phyloP scores from a whole-genome alignment of 2,329 filamentous ascomycete genomes.

The Camillea tinctor region DNA sequence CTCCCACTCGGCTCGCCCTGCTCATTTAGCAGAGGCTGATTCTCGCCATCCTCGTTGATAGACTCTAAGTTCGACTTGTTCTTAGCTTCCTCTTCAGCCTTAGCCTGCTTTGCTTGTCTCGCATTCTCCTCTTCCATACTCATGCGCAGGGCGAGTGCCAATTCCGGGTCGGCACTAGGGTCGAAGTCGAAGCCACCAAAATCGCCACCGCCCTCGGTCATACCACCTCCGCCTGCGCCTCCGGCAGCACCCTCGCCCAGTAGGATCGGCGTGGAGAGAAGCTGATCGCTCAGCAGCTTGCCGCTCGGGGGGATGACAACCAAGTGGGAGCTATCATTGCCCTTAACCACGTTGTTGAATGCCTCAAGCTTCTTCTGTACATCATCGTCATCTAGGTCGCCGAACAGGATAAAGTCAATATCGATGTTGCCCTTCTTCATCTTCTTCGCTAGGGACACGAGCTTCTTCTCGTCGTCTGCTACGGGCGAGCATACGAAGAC shows the following conservation, averaged over 20 bases:
- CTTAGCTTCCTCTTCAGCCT: slow-evolving; percentile 69
- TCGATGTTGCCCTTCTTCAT: slow-evolving; percentile 98
- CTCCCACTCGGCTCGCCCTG: slow-evolving; percentile 65
- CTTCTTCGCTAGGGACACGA: slow-evolving; percentile 89
- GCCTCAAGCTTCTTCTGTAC: slow-evolving; percentile 88
- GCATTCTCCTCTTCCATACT: slow-evolving; percentile 98
- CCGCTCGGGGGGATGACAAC: slow-evolving; percentile 88
- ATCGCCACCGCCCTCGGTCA: slow-evolving; percentile 60
- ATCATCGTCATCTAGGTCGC: slow-evolving; percentile 86
- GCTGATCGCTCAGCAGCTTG: slow-evolving; percentile 87
- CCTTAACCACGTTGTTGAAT: slow-evolving; percentile 92
- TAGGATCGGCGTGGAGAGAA: slow-evolving; percentile 85
- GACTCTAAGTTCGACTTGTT: slow-evolving; percentile 76
- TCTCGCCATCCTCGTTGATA: slow-evolving; percentile 78
- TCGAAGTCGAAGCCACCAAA: slow-evolving; percentile 86
- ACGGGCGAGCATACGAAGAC: slow-evolving; percentile 95
- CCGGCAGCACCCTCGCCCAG: slow-evolving; percentile 71
- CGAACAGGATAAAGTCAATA: slow-evolving; percentile 93
- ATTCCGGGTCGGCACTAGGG: slow-evolving; percentile 85
- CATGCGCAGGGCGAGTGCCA: slow-evolving; percentile 93
- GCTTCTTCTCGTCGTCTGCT: slow-evolving; percentile 82
- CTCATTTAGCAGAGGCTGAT: slow-evolving; percentile 62
- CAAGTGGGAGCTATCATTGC: slow-evolving; percentile 85
- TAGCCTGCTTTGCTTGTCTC: slow-evolving; percentile 80
- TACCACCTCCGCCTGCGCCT: slow-evolving; percentile 52